Base-by-base conservation (phyloP, 2,329 filamentous ascomycete species). In the Fusarium sp. region DNA sequence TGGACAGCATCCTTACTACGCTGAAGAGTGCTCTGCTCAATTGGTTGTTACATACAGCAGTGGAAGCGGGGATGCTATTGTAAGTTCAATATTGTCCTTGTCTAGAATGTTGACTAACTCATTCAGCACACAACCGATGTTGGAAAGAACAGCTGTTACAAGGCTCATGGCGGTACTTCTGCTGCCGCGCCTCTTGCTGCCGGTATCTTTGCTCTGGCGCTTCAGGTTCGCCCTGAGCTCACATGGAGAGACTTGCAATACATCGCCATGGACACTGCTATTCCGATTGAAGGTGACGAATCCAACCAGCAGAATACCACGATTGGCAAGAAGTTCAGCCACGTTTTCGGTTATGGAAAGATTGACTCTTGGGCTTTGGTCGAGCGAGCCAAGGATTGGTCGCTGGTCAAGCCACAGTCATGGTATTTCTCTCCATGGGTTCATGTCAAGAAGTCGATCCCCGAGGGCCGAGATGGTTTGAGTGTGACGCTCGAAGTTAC, bases 1-100 rank as follows among this genome's bases (percentile, higher is more conserved):
- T 75, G 95, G 96, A 44, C 83, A 89, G n/a, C 96, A 98, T 80
- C 95, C 96, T 0, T 96, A 96, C 82, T 99, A 99, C 83, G 98
- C 96, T 1, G 96, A 99, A 83, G 92, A 94, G 72, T 99, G 96
- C 85, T 98, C 96, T 7, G 96, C 96, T 28, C 94, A 98, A 81
- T 87, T 99, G 52, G 95, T 98, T 6, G 96, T 99, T 15, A 97
- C 96, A 0, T 99, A 98, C 83, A 98, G 95, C 80, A 98, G 95
- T 82, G 96, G 96, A 65, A 91, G 91, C 74, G 91, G 91, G 54
- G 95, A 98, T 83, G 90, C 93, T 18, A 99, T 99, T 78, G 89
- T 90, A 81, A 82, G 88, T 83, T 30, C 55, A 24, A 44, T 51
- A 24, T 24, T 39, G 58, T n/a, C 48, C 3, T 20, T 4, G 34